A percentile compares a stretch with the other conserved stretches of the same genome.
Evolutionary conservation across 331 rosid genomes (phyloP).

Genomic region (Malus hybrid): DNA sequence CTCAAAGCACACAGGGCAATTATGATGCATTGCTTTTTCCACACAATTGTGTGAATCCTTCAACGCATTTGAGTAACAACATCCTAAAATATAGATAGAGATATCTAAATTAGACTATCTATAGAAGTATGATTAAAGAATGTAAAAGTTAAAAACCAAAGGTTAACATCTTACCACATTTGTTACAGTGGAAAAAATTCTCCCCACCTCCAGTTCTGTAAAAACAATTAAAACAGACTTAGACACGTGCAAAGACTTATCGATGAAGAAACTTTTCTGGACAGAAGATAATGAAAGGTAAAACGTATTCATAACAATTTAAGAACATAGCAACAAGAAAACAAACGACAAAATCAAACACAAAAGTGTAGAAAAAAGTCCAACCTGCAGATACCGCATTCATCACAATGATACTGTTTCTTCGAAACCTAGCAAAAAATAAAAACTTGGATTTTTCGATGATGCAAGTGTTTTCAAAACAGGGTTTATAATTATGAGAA

Average conservation of each 20-base stretch:
- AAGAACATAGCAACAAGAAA: not conserved
- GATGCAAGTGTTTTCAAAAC: not conserved
- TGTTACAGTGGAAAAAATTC: constrained; percentile 65
- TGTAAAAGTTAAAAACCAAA: not conserved
- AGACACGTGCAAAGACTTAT: not conserved
- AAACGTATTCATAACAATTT: not conserved
- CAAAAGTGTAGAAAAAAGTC: constrained; percentile 6
- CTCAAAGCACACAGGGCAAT: constrained; percentile 73
- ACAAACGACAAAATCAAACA: not conserved
- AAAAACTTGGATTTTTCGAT: not conserved
- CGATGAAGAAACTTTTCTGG: not conserved
- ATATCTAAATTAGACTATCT: not conserved
- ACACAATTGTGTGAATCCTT: constrained; percentile 60
- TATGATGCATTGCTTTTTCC: constrained; percentile 72
- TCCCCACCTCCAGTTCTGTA: constrained; percentile 64
- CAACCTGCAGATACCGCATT: constrained; percentile 89
- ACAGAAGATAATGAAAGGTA: not conserved
- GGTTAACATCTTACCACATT: constrained; percentile 45
- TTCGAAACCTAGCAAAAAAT: constrained; percentile 41
- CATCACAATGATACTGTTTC: constrained; percentile 68
- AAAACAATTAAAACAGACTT: not conserved
- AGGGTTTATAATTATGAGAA: not conserved
- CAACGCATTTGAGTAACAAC: constrained; percentile 49
- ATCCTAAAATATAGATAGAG: constrained; percentile 27
- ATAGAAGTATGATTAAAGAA: not conserved